phyloP scores from a whole-genome alignment of 768 basidiomycete species.

The Coprinellus aureogranulatus region DNA sequence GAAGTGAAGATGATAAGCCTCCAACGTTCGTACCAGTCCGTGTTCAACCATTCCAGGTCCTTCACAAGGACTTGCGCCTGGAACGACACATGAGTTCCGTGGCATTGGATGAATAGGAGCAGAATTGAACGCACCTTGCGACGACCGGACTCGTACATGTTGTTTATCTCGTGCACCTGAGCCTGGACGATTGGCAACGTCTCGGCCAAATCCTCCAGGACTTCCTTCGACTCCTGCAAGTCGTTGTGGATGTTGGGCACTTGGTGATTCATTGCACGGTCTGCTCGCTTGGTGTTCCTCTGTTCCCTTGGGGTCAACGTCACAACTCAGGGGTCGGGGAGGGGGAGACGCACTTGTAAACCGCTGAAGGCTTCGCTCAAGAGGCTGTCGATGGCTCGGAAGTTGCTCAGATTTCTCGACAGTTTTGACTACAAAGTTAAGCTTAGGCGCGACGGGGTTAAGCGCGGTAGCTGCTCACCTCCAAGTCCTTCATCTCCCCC shows the following conservation, averaged over 20 bases:
- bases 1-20: constrained; percentile 72
- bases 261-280: constrained; percentile 55
- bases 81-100: constrained; percentile 3
- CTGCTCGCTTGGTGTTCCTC: constrained; percentile 59
- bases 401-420: constrained; percentile 70
- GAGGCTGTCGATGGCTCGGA: constrained; percentile 67
- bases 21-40: constrained; percentile 74
- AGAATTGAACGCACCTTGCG: constrained; percentile 47
- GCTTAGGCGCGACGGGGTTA: not conserved
- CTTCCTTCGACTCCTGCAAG: constrained; percentile 58
- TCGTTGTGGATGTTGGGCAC: constrained; percentile 61
- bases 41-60: constrained; percentile 74
- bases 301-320: constrained; percentile 22
- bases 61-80: constrained; percentile 66
- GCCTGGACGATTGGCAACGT: constrained; percentile 59
- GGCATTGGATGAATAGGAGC: not conserved
- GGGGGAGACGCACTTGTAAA: constrained; percentile 47
- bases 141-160: constrained; percentile 71
- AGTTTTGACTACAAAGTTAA: constrained; percentile 49
- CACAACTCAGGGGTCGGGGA: not conserved
- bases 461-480: constrained; percentile 33
- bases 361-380: constrained; percentile 62
- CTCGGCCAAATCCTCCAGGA: constrained; percentile 54
- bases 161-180: constrained; percentile 60
- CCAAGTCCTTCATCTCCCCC: constrained; percentile 58